Base-by-base conservation (phyloP, 768 basidiomycete genomes). In the Boletus vinaceobasis region DNA sequence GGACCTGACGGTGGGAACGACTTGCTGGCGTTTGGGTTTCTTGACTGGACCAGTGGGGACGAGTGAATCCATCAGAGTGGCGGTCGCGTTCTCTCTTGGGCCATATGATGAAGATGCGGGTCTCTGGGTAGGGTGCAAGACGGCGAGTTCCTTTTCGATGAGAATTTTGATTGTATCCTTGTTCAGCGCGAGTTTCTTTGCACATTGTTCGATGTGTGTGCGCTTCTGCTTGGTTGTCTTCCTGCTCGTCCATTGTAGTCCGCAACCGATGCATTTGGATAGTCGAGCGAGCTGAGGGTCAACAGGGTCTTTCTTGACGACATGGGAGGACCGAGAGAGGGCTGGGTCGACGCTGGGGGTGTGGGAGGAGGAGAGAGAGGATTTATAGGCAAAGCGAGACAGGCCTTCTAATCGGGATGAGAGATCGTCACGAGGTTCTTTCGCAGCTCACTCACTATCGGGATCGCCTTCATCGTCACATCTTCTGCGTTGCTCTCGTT, bases 161-260 rank as follows among this genome's bases (percentile, higher is more conserved):
- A 88, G 74, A 27, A 72, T 55, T 3, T 69, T 67, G 32, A 92
- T 58, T 2, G 87, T 88, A 6, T 83, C 82, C 31, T 80, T 70
- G 7, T 75, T 72, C 39, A 86, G 69, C 5, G 67, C 72, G 21
- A 75, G 73, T 67, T 85, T 90, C 69, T 79, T 84, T 13, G 86
- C 82, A 66, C 91, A 93, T 7, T 75, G 72, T 46, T 76, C 76
- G 38, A 93, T 80, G 64, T 93, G 91, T 3, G 75, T 60, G 65
- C 80, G 68, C 67, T 93, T 93, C 62, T 86, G 82, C 17, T 70
- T 58, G 11, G 72, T 72, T 4, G 79, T 79, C 67, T 93, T 93
- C 50, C 79, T 77, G 13, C 81, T 72, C 4, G 87, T 92, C 90
- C 90, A 93, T 1, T 69, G 69, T 14, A 78, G 64, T 23, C 82